Base-by-base conservation (phyloP, 2,329 filamentous ascomycete species). In the Aspergillus fumigatiaffinis region DNA sequence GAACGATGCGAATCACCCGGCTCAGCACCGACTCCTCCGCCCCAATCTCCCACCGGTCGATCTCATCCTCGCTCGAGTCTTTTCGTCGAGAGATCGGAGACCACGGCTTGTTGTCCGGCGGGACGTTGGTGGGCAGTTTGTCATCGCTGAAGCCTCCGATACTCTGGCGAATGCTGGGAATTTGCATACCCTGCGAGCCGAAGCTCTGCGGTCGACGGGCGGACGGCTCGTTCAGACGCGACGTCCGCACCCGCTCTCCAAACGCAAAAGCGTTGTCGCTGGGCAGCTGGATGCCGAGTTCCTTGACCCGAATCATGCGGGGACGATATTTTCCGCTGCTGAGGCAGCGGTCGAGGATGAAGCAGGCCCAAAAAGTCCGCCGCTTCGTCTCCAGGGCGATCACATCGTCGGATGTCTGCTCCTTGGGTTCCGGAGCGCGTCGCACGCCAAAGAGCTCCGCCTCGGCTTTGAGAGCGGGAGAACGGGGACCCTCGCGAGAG, bases 281-380 rank as follows among this genome's bases (percentile, higher is more conserved):
- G 12, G 82, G 82, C 6, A 85, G 73, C 60, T 84, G 82, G 20
- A 84, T 81, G 14, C 73, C 75, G 17, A 85, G 64, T 42, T 84
- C 78, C 32, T 77, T 73, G 2, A 79, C 73, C 20, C 76, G 75
- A 47, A 85, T 69, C 76, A 82, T 82, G 29, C 79, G 78, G 1
- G 81, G 82, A 4, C 82, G 76, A 63, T 82, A 79, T 56, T 80
- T 80, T 20, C 82, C 82, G 62, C 79, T 80, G 62, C 81, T 83
- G 26, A 84, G 62, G 58, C 81, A 83, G 3, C 81, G 76, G 67
- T 84, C 82, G 65, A 84, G 72, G 51, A 83, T 80, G 64, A 82
- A 84, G 61, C 82, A 84, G 52, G 80, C 81, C 82, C 82, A 84
- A 60, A 84, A 83, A 0, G 81, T 84, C 4, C 82, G 78, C 17